Conservation (phyloP, 169 alveolate genomes). For the Fabrea salina region DNA sequence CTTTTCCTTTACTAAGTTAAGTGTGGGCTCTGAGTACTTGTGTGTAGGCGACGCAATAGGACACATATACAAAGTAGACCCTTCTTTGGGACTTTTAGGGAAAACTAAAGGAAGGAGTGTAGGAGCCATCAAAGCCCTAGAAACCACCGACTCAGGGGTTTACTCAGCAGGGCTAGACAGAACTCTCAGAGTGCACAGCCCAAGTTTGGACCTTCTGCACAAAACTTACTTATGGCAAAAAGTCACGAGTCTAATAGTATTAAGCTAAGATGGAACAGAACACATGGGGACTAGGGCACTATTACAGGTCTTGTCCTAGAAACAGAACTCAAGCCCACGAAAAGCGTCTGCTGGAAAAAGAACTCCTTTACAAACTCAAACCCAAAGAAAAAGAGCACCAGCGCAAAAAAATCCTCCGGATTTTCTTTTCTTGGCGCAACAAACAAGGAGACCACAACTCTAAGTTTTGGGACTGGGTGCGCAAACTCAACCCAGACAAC, state of each 20-base stretch:
- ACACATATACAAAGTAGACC: slow-evolving; percentile 1
- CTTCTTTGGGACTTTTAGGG: background rate
- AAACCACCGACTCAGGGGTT: background rate
- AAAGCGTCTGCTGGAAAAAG: slow-evolving; percentile 15
- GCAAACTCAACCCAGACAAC: slow-evolving; percentile 7
- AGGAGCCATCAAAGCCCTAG: background rate
- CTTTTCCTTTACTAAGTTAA: background rate
- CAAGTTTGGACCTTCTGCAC: background rate
- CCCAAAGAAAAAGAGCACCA: slow-evolving; percentile 26
- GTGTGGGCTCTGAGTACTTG: background rate
- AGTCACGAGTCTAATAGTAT: background rate
- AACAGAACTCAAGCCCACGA: too few relatives aligned
- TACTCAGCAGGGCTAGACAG: slow-evolving; percentile 16
- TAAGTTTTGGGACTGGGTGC: slow-evolving; percentile 19
- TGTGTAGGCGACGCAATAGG: slow-evolving; percentile 12
- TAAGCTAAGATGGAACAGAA: too few relatives aligned
- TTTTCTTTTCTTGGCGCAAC: slow-evolving; percentile 13
- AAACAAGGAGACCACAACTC: background rate
- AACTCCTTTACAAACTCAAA: background rate
- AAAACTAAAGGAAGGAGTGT: slow-evolving; percentile 24
- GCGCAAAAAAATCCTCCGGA: slow-evolving; percentile 22
- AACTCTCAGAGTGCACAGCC: background rate
- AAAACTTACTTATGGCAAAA: slow-evolving; percentile 22
- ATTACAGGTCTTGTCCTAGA: too few relatives aligned
- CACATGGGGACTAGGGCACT: too few relatives aligned